Base-by-base conservation (phyloP, 352 stramenopile species). In the Pythium dissotocum region DNA sequence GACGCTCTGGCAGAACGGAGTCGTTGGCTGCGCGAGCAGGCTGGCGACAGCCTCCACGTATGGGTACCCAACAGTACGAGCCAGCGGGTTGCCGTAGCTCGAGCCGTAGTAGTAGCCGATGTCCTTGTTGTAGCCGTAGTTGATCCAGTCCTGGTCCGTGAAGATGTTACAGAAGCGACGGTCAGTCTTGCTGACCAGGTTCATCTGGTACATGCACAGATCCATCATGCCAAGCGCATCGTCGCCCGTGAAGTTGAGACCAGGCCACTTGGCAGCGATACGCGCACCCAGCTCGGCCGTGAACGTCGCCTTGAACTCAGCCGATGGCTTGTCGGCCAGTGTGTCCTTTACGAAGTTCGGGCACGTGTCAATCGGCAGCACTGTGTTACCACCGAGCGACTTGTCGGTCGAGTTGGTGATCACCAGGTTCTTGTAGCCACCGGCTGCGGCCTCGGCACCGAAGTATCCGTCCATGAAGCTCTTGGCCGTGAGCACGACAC, bases 91-190 rank as follows among this genome's bases (percentile, higher is more conserved):
- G 30, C 77, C 79, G 36, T 77, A 82, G 16, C 75, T 70, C 56
- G 77, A 83, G 70, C 77, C 77, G 67, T 82, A 84, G 71, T 80
- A 85, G 73, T 85, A 87, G 21, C 77, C 77, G 38, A 87, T 38
- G 46, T 87, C 79, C 61, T 83, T 85, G 65, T 82, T 65, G 67
- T 87, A 87, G 14, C 44, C 77, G 63, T 87, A 87, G 54, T 74
- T 65, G 44, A 76, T 42, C 79, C 79, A 87, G 63, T 87, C 79
- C 14, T 85, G 73, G 64, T 87, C 79, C 16, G 77, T 80, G 69
- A 85, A 87, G 58, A 87, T 62, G 38, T 65, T 38, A 40, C 79
- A 87, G 70, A 85, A 83, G 59, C 76, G 65, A 4, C 74, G 54
- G 65, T 74, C 55, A 55, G 68, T 61, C 61, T 85, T 83, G 58